Conservation (phyloP, 176 grass and related monocot species). For the Saccharum officinarum region DNA sequence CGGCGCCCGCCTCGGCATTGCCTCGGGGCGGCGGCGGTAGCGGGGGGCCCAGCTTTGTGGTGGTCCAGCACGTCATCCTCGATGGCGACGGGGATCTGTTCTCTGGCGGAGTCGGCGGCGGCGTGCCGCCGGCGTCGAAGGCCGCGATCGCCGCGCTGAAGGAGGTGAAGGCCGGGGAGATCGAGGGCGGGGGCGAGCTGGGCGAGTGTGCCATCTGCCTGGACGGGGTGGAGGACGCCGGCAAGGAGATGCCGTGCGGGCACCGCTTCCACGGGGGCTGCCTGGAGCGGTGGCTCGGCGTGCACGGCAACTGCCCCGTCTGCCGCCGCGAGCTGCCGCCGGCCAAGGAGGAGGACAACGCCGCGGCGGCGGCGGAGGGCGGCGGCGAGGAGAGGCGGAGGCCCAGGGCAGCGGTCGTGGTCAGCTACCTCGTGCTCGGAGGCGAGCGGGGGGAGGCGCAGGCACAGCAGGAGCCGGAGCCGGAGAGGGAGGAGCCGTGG, state of each 20-base stretch:
- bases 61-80: slow-evolving; percentile 36
- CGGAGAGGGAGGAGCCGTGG: too few relatives aligned
- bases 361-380: neutral
- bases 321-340: slow-evolving; percentile 56
- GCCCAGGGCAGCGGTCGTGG: slow-evolving; percentile 29
- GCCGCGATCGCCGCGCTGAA: slow-evolving; percentile 63
- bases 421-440: slow-evolving; percentile 32
- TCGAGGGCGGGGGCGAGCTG: neutral
- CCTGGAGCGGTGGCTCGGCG: slow-evolving; percentile 68
- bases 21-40: neutral
- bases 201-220: slow-evolving; percentile 73
- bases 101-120: slow-evolving; percentile 27
- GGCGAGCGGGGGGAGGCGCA: neutral
- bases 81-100: slow-evolving; percentile 32
- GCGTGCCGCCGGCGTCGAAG: slow-evolving; percentile 60
- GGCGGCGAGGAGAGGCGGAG: slow-evolving; percentile 31
- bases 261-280: slow-evolving; percentile 80
- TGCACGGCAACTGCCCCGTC: slow-evolving; percentile 76
- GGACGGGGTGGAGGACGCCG: slow-evolving; percentile 38
- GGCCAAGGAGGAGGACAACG: slow-evolving; percentile 6
- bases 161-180: slow-evolving; percentile 41
- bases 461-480: neutral
- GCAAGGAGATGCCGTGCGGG: slow-evolving; percentile 83
- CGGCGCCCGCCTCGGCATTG: neutral
- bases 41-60: neutral